A percentile compares a stretch with the other conserved stretches of the same genome.
Evolutionary conservation across 1,284 basidiomycete species (phyloP).

Genomic region (Golubevia sp.): DNA sequence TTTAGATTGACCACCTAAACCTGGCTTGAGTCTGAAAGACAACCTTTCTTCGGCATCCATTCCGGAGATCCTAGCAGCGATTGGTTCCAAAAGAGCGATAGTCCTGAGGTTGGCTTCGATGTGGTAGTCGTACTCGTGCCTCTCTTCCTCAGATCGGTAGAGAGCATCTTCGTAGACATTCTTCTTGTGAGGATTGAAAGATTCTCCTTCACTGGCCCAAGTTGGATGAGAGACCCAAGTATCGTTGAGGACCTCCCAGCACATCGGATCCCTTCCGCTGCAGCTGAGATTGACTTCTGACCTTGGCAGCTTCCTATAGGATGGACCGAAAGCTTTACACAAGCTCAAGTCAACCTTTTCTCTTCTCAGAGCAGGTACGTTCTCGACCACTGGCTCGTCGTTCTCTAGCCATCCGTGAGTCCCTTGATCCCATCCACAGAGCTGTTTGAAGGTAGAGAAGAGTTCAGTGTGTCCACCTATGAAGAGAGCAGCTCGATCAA

Average conservation of each 20-base stretch:
- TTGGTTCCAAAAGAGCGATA: constrained; percentile 87
- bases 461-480: constrained; percentile 78
- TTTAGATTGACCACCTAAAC: constrained; percentile 86
- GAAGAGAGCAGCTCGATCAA: constrained; percentile 84
- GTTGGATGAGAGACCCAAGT: constrained; percentile 85
- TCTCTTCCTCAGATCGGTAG: constrained; percentile 95
- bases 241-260: constrained; percentile 84
- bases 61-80: constrained; percentile 81
- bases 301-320: constrained; percentile 86
- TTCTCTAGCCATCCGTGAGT: constrained; percentile 68
- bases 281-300: constrained; percentile 86
- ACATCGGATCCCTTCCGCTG: constrained; percentile 91
- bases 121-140: constrained; percentile 97
- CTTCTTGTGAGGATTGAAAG: constrained; percentile 94
- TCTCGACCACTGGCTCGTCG: constrained; percentile 63
- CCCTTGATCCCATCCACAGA: constrained; percentile 76
- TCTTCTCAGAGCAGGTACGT: constrained; percentile 60
- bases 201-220: constrained; percentile 92
- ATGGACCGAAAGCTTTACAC: constrained; percentile 72
- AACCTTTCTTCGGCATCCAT: constrained; percentile 88
- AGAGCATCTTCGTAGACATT: constrained; percentile 94
- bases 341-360: constrained; percentile 52
- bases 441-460: constrained; percentile 81
- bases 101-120: constrained; percentile 90
- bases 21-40: constrained; percentile 80